Base-by-base conservation (phyloP, 805 yeast genomes). In the Grigorovia transvaalensis region DNA sequence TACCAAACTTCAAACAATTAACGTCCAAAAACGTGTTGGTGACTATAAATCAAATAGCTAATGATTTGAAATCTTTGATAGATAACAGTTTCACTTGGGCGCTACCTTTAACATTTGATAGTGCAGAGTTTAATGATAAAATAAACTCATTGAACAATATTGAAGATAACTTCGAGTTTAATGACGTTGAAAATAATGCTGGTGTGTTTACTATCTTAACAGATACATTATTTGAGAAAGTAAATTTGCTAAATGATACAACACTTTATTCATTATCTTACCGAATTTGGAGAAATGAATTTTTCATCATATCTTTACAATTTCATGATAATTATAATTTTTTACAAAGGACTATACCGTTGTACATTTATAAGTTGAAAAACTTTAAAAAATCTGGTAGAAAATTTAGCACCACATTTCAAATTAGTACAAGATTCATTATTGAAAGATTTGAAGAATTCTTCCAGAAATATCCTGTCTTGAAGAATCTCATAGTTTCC, bases 291-390 rank as follows among this genome's bases (percentile, higher is more conserved):
- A 45, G 47, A 41, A 18, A 45, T 19, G 45, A 38, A 33, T 54
- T 42, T 46, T 51, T 51, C 11, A 27, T 52, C 20, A 43, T 57
- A 20, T 51, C 52, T 20, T 47, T 53, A 20, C 58, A 55, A 33
- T 54, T 49, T 41, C 47, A 46, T 23, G 57, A 57, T 44, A 38
- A 50, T 15, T 20, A 11, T 11, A 51, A 41, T 44, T 13, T 35
- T 17, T 18, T 27, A 17, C 49, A 50, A 41, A 55, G 27, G 23
- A 41, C 47, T 2, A 27, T 55, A 42, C 58, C 57, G 3, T 33
- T 56, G 12, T 44, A 33, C 9, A 13, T 33, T 33, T 33, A 33
- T 33, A 33, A 33, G 9, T 33, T 33, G 38, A 33, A 33, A 33
- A 33, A 13, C 38, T 11, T 11, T 33, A 13, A 33, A 9, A 33